Evolutionary conservation across 306 rosid genomes (phyloP), one percentile per base, ranked within the genome.

Genomic region (Rosa multiflora): DNA sequence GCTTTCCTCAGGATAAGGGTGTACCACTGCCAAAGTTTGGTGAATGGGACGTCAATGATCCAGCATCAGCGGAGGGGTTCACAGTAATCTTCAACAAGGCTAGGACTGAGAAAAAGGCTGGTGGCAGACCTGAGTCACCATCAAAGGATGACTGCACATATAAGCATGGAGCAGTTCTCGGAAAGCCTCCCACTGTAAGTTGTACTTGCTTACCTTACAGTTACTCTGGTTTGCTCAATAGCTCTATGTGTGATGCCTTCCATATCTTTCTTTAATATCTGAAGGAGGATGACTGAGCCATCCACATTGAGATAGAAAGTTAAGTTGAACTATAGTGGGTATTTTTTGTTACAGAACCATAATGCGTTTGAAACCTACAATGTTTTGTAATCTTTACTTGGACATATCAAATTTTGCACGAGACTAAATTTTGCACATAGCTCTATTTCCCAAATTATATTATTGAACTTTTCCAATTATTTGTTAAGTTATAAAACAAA

Each of bases 11-110:
- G 93, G 97, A 88, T 43, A 88, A 78, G 43, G 90, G 85, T 73
- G 86, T 76, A 58, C 84, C 97, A 39, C 70, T 92, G 42, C 94
- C 97, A 8, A 92, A 92, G 87, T 93, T 93, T 72, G 96, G 96
- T 44, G 97, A 91, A 71, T 93, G 97, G 97, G 93, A 93, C 68
- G 94, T 91, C 68, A 93, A 88, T 66, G 93, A 93, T 74, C 94
- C 94, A 2, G 84, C 98, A 39, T 89, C 98, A 0, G 97, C 94
- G 8, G 94, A 87, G 81, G 93, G 94, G 39, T 93, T 91, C 87
- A 88, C 98, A 0, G 93, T 84, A 8, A 91, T 93, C 83, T 91
- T 93, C 84, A 93, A 85, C 81, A 91, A 91, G 86, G 94, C 96
- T 39, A 82, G 92, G 76, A 83, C 88, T 67, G 98, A 93, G 86